Conservation (phyloP, 2,329 filamentous ascomycete genomes). For the Trichophyton verrucosum region DNA sequence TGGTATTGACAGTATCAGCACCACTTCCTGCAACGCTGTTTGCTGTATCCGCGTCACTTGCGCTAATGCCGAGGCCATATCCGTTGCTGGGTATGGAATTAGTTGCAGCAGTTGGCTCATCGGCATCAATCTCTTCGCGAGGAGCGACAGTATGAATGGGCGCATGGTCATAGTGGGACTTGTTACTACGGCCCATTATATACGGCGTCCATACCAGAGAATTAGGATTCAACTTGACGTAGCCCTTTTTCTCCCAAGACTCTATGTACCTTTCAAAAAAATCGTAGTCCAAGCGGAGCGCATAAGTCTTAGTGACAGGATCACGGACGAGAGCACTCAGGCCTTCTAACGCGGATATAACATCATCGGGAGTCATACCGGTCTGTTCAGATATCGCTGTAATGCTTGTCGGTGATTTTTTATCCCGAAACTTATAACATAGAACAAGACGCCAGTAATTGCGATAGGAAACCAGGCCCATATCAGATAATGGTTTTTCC, state of each 20-base stretch:
- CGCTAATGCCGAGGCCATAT: constrained; percentile 13
- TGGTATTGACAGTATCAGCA: constrained; percentile 3
- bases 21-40: constrained; percentile 4
- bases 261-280: constrained; percentile 80
- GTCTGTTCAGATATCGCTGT: constrained; percentile 61
- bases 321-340: constrained; percentile 81
- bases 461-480: constrained; percentile 92
- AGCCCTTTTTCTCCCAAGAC: constrained; percentile 80
- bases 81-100: constrained; percentile 7
- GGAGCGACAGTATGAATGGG: constrained; percentile 79
- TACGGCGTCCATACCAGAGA: constrained; percentile 91
- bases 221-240: constrained; percentile 69
- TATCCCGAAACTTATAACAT: constrained; percentile 66
- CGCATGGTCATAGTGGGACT: constrained; percentile 70
- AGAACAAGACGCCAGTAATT: constrained; percentile 92
- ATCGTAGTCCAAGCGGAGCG: constrained; percentile 69
- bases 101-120: constrained; percentile 15
- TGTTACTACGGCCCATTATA: constrained; percentile 79
- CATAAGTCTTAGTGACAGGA: constrained; percentile 76
- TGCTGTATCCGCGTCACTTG: constrained; percentile 5
- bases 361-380: constrained; percentile 91
- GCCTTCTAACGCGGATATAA: constrained; percentile 84
- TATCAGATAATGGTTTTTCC: constrained; percentile 93
- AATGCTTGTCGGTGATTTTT: constrained; percentile 45
- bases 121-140: constrained; percentile 55